Percentiles rank a stretch among this genome's conserved stretches.
phyloP scores from a whole-genome alignment of 2,329 filamentous ascomycete species.

The Myriosclerotinia scirpicola region DNA sequence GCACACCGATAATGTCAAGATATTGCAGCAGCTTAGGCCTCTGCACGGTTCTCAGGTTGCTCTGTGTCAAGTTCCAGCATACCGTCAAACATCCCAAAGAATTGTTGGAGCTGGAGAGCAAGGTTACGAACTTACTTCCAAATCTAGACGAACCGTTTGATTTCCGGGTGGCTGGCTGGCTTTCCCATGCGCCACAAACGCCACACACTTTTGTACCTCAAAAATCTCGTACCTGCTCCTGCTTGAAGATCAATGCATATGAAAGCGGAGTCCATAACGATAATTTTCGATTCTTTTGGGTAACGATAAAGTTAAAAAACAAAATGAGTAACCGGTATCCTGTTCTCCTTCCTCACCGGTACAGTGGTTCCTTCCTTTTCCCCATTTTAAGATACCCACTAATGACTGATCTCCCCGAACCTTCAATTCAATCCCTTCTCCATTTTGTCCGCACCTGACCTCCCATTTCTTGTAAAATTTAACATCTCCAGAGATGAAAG shows the following conservation, averaged over 20 bases:
- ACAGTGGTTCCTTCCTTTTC: background rate
- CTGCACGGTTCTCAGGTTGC: background rate
- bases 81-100: background rate
- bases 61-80: background rate
- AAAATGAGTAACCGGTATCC: background rate
- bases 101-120: background rate
- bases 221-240: background rate
- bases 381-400: background rate
- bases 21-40: background rate
- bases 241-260: background rate
- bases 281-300: background rate
- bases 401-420: background rate
- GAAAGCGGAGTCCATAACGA: conserved; percentile 7
- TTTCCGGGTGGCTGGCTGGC: background rate
- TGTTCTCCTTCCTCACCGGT: conserved; percentile 10
- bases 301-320: background rate
- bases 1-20: conserved; percentile 7
- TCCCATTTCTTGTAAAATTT: background rate
- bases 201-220: background rate
- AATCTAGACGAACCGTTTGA: conserved; percentile 11
- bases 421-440: background rate
- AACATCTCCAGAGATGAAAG: background rate
- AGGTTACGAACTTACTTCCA: background rate
- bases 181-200: background rate
- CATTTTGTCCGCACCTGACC: background rate